Evolutionary conservation across 1,284 basidiomycete genomes (phyloP).

Genomic region (Ganoderma sinense): DNA sequence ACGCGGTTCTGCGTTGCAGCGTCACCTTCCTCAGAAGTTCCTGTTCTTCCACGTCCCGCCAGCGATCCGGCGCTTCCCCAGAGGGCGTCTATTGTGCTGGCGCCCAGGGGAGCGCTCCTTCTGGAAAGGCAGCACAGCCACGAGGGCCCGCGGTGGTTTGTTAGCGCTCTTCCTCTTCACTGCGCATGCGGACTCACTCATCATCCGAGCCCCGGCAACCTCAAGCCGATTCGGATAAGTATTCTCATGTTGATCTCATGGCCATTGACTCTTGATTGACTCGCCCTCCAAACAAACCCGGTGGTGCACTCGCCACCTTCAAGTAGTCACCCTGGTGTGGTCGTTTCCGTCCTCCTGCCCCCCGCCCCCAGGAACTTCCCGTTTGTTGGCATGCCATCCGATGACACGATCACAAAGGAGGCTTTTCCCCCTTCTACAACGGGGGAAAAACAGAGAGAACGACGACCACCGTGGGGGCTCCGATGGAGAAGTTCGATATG

Average conservation of each 20-base stretch:
- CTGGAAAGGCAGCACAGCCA: neutral
- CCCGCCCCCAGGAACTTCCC: neutral
- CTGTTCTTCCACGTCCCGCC: neutral
- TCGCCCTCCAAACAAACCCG: neutral
- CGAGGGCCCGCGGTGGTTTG: neutral
- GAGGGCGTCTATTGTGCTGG: neutral
- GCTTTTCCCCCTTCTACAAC: neutral
- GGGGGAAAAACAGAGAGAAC: neutral
- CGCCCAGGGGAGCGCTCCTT: neutral
- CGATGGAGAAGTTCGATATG: slow-evolving; percentile 42
- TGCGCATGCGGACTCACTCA: neutral
- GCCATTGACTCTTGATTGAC: too few relatives aligned
- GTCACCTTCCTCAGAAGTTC: too few relatives aligned
- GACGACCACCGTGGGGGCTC: slow-evolving; percentile 30
- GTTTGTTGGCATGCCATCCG: slow-evolving; percentile 3
- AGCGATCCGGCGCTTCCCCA: neutral
- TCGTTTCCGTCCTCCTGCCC: neutral
- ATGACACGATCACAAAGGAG: neutral
- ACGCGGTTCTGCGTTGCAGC: neutral
- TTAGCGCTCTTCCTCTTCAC: neutral
- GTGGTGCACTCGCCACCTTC: neutral
- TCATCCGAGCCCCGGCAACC: neutral
- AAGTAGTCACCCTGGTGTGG: neutral
- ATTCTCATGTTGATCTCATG: neutral
- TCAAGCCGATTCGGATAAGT: too few relatives aligned